Base-by-base conservation (phyloP, 202 grass and related monocot genomes). In the Zoysia matrella region DNA sequence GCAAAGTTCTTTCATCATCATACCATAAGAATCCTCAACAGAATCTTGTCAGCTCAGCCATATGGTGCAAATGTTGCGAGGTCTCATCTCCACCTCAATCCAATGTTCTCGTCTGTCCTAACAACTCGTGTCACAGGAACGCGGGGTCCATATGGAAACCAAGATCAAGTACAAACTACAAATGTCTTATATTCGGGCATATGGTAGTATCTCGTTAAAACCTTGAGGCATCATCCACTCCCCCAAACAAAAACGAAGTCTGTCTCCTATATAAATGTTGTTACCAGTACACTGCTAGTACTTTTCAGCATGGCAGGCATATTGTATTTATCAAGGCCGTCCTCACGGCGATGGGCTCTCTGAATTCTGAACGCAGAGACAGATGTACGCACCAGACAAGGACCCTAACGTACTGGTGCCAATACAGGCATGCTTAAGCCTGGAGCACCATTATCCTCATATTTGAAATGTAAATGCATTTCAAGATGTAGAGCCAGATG, bases 381-480 rank as follows among this genome's bases (percentile, higher is more conserved):
- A 73, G 47, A 67, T 60, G 77, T 53, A 73, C 14, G 15, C 62
- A 68, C 77, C 72, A 67, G 47, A 13, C 76, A 62, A 69, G 68
- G 60, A 78, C 67, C 83, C 78, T 77, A 68, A 72, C 22, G 11
- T 65, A 36, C 40, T 61, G 77, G 40, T 85, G 76, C 45, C 50
- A 76, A 58, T 15, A 79, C 42, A 66, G 48, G 65, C 58, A 71
- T 16, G 18, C 42, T 50, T 16, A 30, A 56, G 47, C 8, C 71
- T 76, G 87, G 52, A 47, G 58, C 82, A 82, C 5, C 82, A 84
- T 79, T 49, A 74, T 63, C 22, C 22, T 30, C 22, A 30, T 30
- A 30, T 30, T 30, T 30, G 22, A 30, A 30, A 30, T 30, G 22
- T 30, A 30, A 74, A 44, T 48, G 11, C 65, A 51, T 57, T 55